Evolutionary conservation across 352 stramenopile genomes (phyloP), one percentile per base, ranked within the genome.

Genomic region (Globisporangium lucens): DNA sequence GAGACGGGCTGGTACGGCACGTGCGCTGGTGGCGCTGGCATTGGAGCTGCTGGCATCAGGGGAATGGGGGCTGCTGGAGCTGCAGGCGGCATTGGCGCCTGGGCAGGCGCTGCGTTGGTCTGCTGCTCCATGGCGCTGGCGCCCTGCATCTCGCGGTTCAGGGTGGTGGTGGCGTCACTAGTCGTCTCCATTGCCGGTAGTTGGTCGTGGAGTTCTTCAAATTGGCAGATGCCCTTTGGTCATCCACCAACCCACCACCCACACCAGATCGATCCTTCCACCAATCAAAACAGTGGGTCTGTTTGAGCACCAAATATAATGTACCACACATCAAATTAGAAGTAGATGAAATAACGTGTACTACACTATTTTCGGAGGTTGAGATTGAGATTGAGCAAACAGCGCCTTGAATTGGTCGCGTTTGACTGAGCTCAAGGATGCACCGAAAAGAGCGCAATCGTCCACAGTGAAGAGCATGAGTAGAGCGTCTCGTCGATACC

Each of bases 231-330:
- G 56, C 33, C 56, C 56, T 61, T 61, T 61, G 56, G n/a, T 33
- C 56, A 61, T 46, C 56, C 33, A 24, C 56, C n/a, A n/a, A 30
- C n/a, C 29, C 58, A 63, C 13, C 3, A 63, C 13, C 3, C 22
- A 64, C n/a, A 3, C 41, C 56, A 64, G 43, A 56, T 65, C 15
- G 27, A 43, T 57, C 43, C 49, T 56, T 57, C 60, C 71, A 77
- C 70, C 73, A 79, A 69, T 43, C 67, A 79, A 79, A 73, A 67
- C 61, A 66, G 61, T 47, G n/a, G 55, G 56, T 53, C 61, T 61
- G 61, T 47, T 56, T 9, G 10, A 22, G n/a, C 35, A 9, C 20
- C 33, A 5, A 30, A 24, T 46, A 24, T 56, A 41, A 43, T 38
- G 59, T 66, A 4, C 30, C 20, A 12, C 22, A 67, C 43, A 24